phyloP scores from a whole-genome alignment of 116 monocot species.

The Thalassia testudinum region DNA sequence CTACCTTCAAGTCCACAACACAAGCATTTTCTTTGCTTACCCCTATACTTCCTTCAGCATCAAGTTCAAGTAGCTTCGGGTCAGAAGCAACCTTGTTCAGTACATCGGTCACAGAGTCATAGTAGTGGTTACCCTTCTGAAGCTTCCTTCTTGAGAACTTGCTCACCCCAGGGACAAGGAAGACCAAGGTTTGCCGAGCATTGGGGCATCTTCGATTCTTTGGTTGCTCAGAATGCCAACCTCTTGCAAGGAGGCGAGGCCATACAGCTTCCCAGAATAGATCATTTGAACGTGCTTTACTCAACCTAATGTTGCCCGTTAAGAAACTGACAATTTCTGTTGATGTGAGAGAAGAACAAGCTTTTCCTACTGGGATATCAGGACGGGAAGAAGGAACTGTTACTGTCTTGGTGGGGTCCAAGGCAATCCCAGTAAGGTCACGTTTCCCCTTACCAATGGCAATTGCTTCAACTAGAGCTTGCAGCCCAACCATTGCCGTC shows the following conservation, averaged over 20 bases:
- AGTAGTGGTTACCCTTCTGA: constrained; percentile 63
- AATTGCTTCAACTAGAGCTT: constrained; percentile 48
- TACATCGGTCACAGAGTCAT: constrained; percentile 75
- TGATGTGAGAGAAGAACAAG: constrained; percentile 54
- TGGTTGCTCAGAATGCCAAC: constrained; percentile 89
- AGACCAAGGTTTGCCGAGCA: constrained; percentile 39
- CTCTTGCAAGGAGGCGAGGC: constrained; percentile 64
- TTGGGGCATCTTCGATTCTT: constrained; percentile 15
- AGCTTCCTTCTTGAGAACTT: constrained; percentile 65
- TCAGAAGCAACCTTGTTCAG: constrained; percentile 73
- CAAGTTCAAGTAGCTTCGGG: constrained; percentile 59
- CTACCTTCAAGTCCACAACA: constrained; percentile 1
- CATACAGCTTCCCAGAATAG: constrained; percentile 93
- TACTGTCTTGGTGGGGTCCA: constrained; percentile 36
- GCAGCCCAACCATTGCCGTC: constrained; percentile 37
- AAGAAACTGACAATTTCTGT: constrained; percentile 60
- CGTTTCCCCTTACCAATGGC: constrained; percentile 67
- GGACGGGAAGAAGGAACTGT: constrained; percentile 16
- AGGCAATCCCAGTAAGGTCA: constrained; percentile 48
- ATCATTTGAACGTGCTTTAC: constrained; percentile 69
- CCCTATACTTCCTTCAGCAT: constrained; percentile 12
- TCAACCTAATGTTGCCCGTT: constrained; percentile 73
- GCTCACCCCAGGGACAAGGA: constrained; percentile 60
- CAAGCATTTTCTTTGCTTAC: constrained; percentile 9
- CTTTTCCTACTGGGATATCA: constrained; percentile 64